phyloP scores from a whole-genome alignment of 306 rosid genomes.

The Fagus crenata region DNA sequence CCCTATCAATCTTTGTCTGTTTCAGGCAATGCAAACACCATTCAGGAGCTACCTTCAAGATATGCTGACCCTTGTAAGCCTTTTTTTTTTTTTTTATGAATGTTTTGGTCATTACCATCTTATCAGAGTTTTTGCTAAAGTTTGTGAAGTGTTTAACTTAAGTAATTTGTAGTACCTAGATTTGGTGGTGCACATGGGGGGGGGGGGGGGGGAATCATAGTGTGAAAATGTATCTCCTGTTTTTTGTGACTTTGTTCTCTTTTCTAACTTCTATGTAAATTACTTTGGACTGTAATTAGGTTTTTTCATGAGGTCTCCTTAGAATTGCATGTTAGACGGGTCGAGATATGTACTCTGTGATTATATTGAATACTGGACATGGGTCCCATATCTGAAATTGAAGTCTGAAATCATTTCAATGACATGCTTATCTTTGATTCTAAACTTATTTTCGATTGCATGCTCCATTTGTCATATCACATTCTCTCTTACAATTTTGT shows the following conservation, averaged over 20 bases:
- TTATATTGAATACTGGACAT: background rate
- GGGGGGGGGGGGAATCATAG: too few species aligned
- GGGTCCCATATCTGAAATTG: background rate
- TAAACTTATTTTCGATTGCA: background rate
- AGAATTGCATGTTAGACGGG: background rate
- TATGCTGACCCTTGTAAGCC: constrained; percentile 71
- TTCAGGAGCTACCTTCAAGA: constrained; percentile 94
- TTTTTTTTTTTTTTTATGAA: too few species aligned
- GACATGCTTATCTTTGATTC: background rate
- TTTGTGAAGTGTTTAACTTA: too few species aligned
- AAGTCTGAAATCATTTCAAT: background rate
- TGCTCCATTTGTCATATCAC: background rate
- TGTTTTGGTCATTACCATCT: background rate
- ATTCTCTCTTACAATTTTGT: background rate
- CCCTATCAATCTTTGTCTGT: too few species aligned
- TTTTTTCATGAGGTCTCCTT: background rate
- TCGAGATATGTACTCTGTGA: background rate
- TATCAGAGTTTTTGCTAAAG: background rate
- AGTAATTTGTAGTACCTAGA: background rate
- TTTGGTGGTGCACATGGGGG: too few species aligned
- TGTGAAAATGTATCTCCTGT: too few species aligned
- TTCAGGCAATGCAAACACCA: constrained; percentile 89
- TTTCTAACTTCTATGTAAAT: too few species aligned
- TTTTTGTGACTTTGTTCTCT: too few species aligned
- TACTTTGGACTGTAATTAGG: background rate